Evolutionary conservation across 2,329 filamentous ascomycete genomes (phyloP), one percentile per base, ranked within the genome.

Genomic region (Pezicula radicicola): DNA sequence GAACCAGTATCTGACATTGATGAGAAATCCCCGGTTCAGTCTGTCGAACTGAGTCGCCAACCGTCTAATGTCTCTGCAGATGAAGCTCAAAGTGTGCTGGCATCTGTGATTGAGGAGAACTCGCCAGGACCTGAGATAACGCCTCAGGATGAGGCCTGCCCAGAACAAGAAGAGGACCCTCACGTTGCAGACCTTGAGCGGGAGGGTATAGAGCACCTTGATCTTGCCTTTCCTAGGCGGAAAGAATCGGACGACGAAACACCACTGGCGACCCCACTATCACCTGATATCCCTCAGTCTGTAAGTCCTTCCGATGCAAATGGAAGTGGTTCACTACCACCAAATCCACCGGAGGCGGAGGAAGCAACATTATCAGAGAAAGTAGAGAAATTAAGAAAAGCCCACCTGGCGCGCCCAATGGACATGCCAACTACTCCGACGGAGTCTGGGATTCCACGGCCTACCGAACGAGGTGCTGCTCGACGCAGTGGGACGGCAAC

Each of bases 11-110:
- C 75, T 6, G 78, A 81, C 53, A 66, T 71, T 10, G 73, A 76
- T 8, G 65, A 68, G 45, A 79, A 81, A 48, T 61, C 60, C 10
- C 63, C 70, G 1, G 68, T 70, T 36, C 60, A 62, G 16, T 58
- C 59, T 4, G 33, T 64, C 7, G 60, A 65, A 28, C 47, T 63
- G 37, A 57, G 45, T 30, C 58, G 56, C 37, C 57, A 60, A 6
- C 54, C 60, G 16, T 62, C 61, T 16, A 62, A 67, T 55, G 74
- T 82, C 56, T 84, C 76, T 13, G 76, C 77, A 0, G 84, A 88
- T 60, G 84, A 84, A 61, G 79, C 83, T 8, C 78, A 84, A 49
- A 76, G 85, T 63, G 81, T 85, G 58, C 68, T 89, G 27, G 78
- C 79, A 6, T 84, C 83, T 8, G 84, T 87, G 3, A 78, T 87